Conservation (phyloP, 371 early-diverging fungal genomes). For the Rhizomucor miehei region DNA sequence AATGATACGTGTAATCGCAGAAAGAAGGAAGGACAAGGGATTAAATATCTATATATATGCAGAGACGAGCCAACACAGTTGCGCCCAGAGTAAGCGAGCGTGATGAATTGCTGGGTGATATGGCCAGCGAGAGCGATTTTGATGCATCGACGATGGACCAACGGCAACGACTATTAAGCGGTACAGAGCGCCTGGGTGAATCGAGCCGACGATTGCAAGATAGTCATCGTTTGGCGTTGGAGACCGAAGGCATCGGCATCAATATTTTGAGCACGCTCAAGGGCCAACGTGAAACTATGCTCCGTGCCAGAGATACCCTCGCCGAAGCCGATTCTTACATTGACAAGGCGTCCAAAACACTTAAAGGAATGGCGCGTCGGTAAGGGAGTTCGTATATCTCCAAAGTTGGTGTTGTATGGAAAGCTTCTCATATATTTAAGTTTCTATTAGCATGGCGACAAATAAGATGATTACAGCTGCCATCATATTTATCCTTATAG, state of each 20-base stretch:
- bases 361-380: conserved; percentile 91
- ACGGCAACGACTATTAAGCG: conserved; percentile 76
- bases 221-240: conserved; percentile 86
- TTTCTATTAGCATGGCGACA: conserved; percentile 68
- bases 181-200: conserved; percentile 81
- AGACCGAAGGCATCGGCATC: conserved; percentile 87
- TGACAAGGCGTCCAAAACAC: conserved; percentile 82
- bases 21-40: too few relatives aligned
- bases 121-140: conserved; percentile 39
- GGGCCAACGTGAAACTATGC: conserved; percentile 89
- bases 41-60: not conserved
- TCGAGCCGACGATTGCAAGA: conserved; percentile 81
- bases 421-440: not conserved
- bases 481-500: conserved; percentile 78
- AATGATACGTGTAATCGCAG: not conserved
- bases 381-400: too few relatives aligned
- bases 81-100: conserved; percentile 49
- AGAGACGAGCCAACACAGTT: conserved; percentile 43
- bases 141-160: conserved; percentile 77
- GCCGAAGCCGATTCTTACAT: conserved; percentile 87
- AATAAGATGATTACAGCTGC: conserved; percentile 88
- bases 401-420: too few relatives aligned
- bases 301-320: conserved; percentile 80
- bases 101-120: conserved; percentile 64
- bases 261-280: conserved; percentile 79